Evolutionary conservation across 1,139 yeast genomes (phyloP).

Genomic region (Diutina neorugosa): DNA sequence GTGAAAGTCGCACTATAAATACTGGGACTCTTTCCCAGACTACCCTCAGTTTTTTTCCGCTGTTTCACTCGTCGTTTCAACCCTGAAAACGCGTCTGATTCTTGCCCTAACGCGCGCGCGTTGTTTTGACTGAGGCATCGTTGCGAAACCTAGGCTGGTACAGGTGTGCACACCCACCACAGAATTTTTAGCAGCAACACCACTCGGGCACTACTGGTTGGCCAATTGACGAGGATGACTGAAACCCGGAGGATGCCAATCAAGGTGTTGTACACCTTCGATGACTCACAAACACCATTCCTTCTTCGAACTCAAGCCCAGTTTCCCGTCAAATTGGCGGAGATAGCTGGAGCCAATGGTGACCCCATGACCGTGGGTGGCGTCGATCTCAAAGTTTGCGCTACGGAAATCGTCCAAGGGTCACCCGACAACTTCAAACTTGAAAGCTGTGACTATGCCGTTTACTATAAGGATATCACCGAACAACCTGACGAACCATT

Average conservation of each 20-base stretch:
- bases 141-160: background rate
- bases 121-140: background rate
- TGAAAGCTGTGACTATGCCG: constrained; percentile 45
- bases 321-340: constrained; percentile 34
- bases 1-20: background rate
- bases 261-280: constrained; percentile 50
- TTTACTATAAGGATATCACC: constrained; percentile 60
- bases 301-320: constrained; percentile 40
- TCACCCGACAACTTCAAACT: constrained; percentile 49
- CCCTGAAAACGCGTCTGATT: background rate
- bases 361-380: constrained; percentile 41
- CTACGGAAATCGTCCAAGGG: constrained; percentile 35
- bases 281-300: constrained; percentile 44
- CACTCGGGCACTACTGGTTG: background rate
- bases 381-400: constrained; percentile 39
- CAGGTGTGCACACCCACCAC: background rate
- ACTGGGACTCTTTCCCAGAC: background rate
- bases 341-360: constrained; percentile 21
- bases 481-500: constrained; percentile 68
- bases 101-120: background rate
- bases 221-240: background rate
- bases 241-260: constrained; percentile 30
- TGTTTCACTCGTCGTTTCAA: background rate
- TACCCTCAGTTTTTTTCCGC: background rate
- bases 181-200: background rate